Evolutionary conservation across 352 stramenopile species (phyloP), one percentile per base, ranked within the genome.

Genomic region (Globisporangium splendens): DNA sequence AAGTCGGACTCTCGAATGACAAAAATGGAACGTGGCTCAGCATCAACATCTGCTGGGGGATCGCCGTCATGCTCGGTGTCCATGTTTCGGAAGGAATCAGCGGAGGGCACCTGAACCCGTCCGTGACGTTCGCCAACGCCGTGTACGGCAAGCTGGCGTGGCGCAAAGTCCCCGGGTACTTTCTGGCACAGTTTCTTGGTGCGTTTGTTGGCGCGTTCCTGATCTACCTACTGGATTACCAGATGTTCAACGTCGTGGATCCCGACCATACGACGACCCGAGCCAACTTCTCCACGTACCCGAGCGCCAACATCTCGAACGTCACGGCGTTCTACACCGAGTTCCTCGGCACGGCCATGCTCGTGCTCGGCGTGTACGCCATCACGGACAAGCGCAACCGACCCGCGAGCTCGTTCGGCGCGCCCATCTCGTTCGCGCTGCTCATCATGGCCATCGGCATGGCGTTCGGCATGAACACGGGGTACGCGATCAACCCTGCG

Each of bases 11-110:
- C 7, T 66, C 73, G 33, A 61, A 79, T 5, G 67, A 69, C 56
- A 75, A 54, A 28, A 83, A 80, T 50, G 82, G 82, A 54, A 81
- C 79, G 56, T 89, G 82, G 65, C 59, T 85, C 22, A 88, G 72
- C 58, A 87, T 89, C 68, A 87, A 72, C 57, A 66, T 91, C 44
- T 79, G 67, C 61, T 92, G 82, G 79, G 82, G 82, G n/a, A 63
- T 92, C 50, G 82, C 63, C 35, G 74, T 92, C 35, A 77, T 91
- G 57, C 74, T 92, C 22, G 82, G 73, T 21, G 80, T 92, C 13
- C 78, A 92, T 65, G 53, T 66, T 1, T 75, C 72, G 6, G 77
- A 72, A 18, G 76, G 79, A 8, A 64, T 88, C 42, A 85, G 70
- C 20, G 77, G 79, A 39, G 77, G 71, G 0, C 82, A 91, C 66